Base-by-base conservation (phyloP, 257 asterid species). In the Osmanthus fragrans region DNA sequence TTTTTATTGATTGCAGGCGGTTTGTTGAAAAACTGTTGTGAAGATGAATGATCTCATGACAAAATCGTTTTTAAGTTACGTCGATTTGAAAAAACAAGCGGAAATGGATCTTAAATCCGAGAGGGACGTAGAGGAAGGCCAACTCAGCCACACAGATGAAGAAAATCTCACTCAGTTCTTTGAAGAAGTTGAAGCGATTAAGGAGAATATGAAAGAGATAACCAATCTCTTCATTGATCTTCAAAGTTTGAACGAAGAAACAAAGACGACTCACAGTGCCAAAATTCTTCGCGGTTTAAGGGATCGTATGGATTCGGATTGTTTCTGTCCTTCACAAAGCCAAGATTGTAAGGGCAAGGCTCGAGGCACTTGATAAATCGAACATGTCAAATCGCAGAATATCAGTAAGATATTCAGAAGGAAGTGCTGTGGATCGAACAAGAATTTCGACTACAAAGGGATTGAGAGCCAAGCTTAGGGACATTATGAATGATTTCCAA, bases 31-130 rank as follows among this genome's bases (percentile, higher is more conserved):
- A 66, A 64, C 30, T 71, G 73, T 27, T 0, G 70, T 11, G 39
- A 89, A 85, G 83, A 94, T 94, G 97, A 94, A 94, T 80, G 95
- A 94, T 89, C 92, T 94, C 6, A 89, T 94, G 96, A 91, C 94
- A 0, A 90, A 86, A 36, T 94, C 97, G 23, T 92, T 92, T 77
- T 54, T 85, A 76, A 86, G 88, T 85, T 94, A 92, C 74, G 92
- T 88, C 29, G 97, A 92, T 70, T 73, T 92, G 92, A 94, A 92
- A 87, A 92, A 86, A 74, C 96, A 91, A 81, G 87, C 89, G 75
- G 85, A 77, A 70, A 33, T 85, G 77, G 91, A 89, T 81, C 68
- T 76, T 40, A 88, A 89, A 80, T 76, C 80, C 19, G 88, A 87
- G n/a, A 81, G 51, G 37, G 97, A 90, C 77, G 30, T 91, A 47